Conservation (phyloP, 257 asterid species). For the Striga asiatica region DNA sequence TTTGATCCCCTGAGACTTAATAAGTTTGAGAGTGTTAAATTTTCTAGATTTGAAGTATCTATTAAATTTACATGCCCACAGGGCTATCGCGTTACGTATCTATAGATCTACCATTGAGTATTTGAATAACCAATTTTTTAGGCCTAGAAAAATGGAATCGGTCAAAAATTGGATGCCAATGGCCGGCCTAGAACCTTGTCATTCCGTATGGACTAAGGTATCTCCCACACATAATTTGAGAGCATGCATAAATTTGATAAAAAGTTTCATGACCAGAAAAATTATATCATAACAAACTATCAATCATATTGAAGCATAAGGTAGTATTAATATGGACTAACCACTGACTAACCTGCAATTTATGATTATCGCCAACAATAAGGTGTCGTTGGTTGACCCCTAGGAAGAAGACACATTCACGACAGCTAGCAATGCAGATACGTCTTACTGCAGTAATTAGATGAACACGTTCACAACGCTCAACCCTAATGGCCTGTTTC, state of each 20-base stretch:
- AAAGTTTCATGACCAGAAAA: background rate
- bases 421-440: conserved; percentile 87
- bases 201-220: too few species aligned
- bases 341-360: conserved; percentile 74
- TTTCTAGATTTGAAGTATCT: background rate
- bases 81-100: too few species aligned
- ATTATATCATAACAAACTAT: background rate
- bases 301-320: background rate
- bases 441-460: conserved; percentile 84
- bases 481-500: conserved; percentile 94
- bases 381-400: conserved; percentile 91
- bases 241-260: background rate
- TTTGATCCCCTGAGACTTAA: background rate
- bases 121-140: too few species aligned
- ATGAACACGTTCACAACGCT: conserved; percentile 97
- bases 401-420: conserved; percentile 86
- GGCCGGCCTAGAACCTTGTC: too few species aligned
- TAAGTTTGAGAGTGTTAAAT: background rate
- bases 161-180: too few species aligned
- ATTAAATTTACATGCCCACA: background rate
- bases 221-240: background rate
- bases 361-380: conserved; percentile 95
- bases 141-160: too few species aligned
- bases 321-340: background rate
- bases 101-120: too few species aligned